Evolutionary conservation across 2,329 filamentous ascomycete genomes (phyloP).

Genomic region (Trichoderma afroharzianum): DNA sequence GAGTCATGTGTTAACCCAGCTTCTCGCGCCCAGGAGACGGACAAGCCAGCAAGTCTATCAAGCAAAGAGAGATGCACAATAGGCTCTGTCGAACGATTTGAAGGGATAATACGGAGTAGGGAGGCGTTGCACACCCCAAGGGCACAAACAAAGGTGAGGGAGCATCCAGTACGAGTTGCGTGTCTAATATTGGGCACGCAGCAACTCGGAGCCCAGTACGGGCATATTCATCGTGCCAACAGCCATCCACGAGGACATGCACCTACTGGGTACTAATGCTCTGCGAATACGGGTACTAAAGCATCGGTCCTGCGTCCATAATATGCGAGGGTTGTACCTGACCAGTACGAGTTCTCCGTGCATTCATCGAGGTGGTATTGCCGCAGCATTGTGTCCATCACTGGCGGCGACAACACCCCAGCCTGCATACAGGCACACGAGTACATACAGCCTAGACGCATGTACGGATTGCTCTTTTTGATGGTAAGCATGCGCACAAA

Average conservation of each 20-base stretch:
- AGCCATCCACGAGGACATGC: not conserved
- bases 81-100: not conserved
- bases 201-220: not conserved
- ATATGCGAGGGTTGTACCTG: not conserved
- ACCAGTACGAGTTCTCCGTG: not conserved
- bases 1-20: slow-evolving; percentile 14
- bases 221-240: not conserved
- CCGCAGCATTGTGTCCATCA: not conserved
- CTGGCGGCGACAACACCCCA: not conserved
- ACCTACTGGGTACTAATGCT: not conserved
- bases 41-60: not conserved
- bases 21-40: slow-evolving; percentile 9
- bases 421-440: not conserved
- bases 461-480: not conserved
- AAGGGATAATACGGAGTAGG: not conserved
- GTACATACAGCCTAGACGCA: not conserved
- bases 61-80: not conserved
- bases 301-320: not conserved
- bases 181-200: not conserved
- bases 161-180: not conserved
- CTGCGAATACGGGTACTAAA: not conserved
- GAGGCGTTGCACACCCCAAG: not conserved
- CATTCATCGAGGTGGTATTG: not conserved
- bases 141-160: not conserved
- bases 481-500: not conserved